Conservation (phyloP, 2,329 filamentous ascomycete genomes). For the Geosmithia flava region DNA sequence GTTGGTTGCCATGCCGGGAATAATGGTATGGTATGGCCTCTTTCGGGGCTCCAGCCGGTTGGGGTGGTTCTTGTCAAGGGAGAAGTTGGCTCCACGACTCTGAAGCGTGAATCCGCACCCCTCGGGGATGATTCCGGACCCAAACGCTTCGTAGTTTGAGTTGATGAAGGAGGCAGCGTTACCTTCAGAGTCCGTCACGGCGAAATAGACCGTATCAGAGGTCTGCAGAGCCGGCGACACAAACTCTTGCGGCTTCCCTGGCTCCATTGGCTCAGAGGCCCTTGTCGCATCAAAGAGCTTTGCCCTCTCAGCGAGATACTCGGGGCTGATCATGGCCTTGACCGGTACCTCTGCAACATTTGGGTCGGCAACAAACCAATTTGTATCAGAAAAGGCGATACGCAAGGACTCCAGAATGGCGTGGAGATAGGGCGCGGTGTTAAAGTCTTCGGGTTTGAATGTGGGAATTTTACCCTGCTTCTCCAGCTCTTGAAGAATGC, state of each 20-base stretch:
- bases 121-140: conserved; percentile 71
- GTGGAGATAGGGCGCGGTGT: conserved; percentile 71
- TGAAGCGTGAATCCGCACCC: conserved; percentile 90
- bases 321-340: conserved; percentile 53
- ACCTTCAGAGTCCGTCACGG: conserved; percentile 65
- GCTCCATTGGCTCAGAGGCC: conserved; percentile 46
- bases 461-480: conserved; percentile 59
- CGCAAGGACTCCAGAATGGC: conserved; percentile 78
- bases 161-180: conserved; percentile 97
- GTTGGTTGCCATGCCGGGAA: conserved; percentile 82
- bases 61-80: conserved; percentile 56
- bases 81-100: conserved; percentile 85
- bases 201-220: conserved; percentile 92
- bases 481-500: conserved; percentile 81
- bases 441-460: conserved; percentile 64
- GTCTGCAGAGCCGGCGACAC: conserved; percentile 63
- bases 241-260: conserved; percentile 43
- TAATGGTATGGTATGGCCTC: conserved; percentile 95
- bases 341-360: conserved; percentile 57
- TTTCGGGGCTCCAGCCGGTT: conserved; percentile 74
- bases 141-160: conserved; percentile 84
- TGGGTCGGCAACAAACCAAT: conserved; percentile 85
- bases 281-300: conserved; percentile 43
- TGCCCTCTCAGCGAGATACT: conserved; percentile 63
- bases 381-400: conserved; percentile 80